Evolutionary conservation across 768 basidiomycete species (phyloP).

Genomic region (Pleurotus citrinopileatus): DNA sequence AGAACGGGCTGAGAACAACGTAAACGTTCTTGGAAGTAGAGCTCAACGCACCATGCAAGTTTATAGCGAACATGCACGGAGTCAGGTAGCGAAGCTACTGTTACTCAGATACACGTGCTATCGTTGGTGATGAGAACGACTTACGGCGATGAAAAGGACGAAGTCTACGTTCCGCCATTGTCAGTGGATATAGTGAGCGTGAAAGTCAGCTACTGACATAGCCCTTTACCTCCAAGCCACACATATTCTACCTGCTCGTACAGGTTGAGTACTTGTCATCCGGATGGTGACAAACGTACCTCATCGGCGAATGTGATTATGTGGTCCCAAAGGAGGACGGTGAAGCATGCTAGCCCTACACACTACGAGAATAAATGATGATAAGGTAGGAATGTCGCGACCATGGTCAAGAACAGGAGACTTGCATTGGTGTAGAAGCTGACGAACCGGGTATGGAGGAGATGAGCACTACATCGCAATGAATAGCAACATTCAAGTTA

Average conservation of each 20-base stretch:
- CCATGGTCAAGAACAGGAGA: constrained; percentile 6
- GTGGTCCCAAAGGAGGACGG: constrained; percentile 54
- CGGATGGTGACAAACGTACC: constrained; percentile 17
- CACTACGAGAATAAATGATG: constrained; percentile 28
- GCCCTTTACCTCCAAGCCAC: constrained; percentile 46
- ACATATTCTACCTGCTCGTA: constrained; percentile 30
- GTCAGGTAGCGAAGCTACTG: constrained; percentile 65
- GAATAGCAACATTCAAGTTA: too few relatives aligned
- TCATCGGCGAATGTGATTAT: constrained; percentile 49
- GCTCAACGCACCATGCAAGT: constrained; percentile 45
- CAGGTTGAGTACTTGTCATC: not conserved
- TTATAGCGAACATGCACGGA: constrained; percentile 58
- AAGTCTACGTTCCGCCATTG: constrained; percentile 33
- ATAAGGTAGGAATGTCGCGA: not conserved
- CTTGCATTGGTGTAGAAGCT: constrained; percentile 10
- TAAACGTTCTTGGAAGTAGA: too few relatives aligned
- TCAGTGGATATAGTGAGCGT: not conserved
- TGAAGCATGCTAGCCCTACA: constrained; percentile 49
- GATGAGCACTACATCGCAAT: too few relatives aligned
- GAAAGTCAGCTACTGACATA: constrained; percentile 31
- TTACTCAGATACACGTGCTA: not conserved
- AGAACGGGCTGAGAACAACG: not conserved
- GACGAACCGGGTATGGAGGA: too few relatives aligned
- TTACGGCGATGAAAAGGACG: constrained; percentile 38
- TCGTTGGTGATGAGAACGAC: not conserved